Base-by-base conservation (phyloP, 257 asterid genomes). In the Haberlea rhodopensis region DNA sequence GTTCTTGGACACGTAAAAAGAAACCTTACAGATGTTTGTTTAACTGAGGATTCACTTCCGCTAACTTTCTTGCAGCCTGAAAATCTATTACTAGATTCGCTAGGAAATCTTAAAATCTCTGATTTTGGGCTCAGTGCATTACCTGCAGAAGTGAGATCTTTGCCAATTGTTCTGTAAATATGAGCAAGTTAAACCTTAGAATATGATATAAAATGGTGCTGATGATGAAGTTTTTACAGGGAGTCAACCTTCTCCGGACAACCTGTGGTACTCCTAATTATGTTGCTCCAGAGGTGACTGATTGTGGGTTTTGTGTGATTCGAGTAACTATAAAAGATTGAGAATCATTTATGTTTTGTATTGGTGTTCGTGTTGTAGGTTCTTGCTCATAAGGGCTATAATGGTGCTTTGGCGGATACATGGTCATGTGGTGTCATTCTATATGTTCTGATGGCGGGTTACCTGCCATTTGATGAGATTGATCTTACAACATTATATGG, bases 341-440 rank as follows among this genome's bases (percentile, higher is more conserved):
- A 45, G 49, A 29, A 37, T 24, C 51, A 22, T 67, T 63, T 64
- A 31, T 67, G 34, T 29, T 68, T 40, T 15, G 22, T 49, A 72
- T 56, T 61, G 71, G 67, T 68, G n/a, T 61, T 65, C 60, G 61
- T 54, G 24, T 53, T 76, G 29, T 66, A 94, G 97, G 99, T 94
- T 81, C 87, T 94, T 79, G 80, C 92, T 79, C 99, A 86, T 79
- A 90, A 84, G 82, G 99, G 97, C 62, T 94, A 94, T 83, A 77
- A 90, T 70, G 99, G 99, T 72, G 95, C 97, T 69, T 67, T 84
- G 70, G 99, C 99, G 6, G 99, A 94, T 83, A 74, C 85, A 67
- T 94, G 99, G 97, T 94, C 99, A 40, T 90, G 97, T 34, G 99
- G 99, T 62, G 96, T 94, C 75, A 87, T 94, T 76, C 96, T 94